A percentile compares a stretch with the other conserved stretches of the same genome.
These are phyloP conservation scores for Blastobotrys americana DNA, from an alignment of 805 yeast species.

Conservation along the genomic window DNA sequence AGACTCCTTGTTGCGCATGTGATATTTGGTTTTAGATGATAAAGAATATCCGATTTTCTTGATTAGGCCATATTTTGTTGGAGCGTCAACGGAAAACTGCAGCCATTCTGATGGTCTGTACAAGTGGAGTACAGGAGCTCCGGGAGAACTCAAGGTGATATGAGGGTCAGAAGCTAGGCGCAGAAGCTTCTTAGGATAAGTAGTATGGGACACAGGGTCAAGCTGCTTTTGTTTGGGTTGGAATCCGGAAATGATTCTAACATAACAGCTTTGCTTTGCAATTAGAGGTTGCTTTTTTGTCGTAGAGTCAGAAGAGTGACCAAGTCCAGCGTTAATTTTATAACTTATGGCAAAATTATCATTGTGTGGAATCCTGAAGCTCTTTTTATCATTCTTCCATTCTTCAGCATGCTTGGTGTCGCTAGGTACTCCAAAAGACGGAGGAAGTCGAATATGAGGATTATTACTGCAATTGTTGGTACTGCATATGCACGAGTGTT, in stretches of 20 bases:
- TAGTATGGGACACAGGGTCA: not conserved
- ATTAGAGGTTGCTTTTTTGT: not conserved
- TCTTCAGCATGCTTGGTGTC: not conserved
- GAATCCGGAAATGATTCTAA: not conserved
- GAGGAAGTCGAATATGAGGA: not conserved
- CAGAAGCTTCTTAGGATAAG: not conserved
- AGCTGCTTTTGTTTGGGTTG: not conserved
- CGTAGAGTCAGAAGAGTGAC: not conserved
- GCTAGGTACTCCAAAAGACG: not conserved
- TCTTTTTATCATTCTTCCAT: not conserved
- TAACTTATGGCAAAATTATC: not conserved
- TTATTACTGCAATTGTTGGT: too few species aligned
- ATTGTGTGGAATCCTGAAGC: constrained; percentile 1
- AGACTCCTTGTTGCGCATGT: not conserved
- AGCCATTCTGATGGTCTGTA: not conserved
- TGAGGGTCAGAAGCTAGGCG: not conserved
- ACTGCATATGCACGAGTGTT: not conserved
- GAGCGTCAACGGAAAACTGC: not conserved
- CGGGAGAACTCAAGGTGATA: not conserved
- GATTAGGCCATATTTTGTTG: not conserved
- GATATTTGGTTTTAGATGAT: not conserved
- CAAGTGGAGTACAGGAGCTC: not conserved
- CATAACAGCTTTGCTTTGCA: not conserved
- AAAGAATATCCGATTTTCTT: not conserved
- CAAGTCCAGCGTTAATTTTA: not conserved